Base-by-base conservation (phyloP, 352 stramenopile genomes). In the Globisporangium alternatum region DNA sequence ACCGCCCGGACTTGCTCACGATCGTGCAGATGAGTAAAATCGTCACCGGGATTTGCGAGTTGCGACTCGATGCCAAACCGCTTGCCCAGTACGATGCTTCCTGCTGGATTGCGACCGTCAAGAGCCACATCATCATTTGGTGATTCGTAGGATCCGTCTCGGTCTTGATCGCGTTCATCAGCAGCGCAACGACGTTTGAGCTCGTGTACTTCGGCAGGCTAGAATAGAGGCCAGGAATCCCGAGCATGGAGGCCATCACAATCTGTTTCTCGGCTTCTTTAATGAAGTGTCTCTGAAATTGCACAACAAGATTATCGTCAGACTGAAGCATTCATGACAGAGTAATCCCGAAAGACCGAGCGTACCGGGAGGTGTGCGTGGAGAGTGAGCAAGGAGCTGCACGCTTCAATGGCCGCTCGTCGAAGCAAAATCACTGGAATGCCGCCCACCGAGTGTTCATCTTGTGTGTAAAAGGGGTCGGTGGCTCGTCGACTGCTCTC, bases 51-150 rank as follows among this genome's bases (percentile, higher is more conserved):
- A 93, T 86, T 65, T 96, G 87, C 2, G 85, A 94, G 62, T 87
- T 96, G 47, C 82, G 77, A 60, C 85, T 96, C 15, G 87, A 96
- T 13, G 84, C 80, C 21, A 94, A 62, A 1, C 87, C 87, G 12
- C 76, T 86, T 7, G 85, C 87, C 87, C 87, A 96, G 56, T 90
- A 91, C 33, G 80, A 80, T n/a, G 85, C 86, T 65, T 96, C 87
- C 67, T 96, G 83, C 60, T 94, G 85, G 52, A 94, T 93, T 2
- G 87, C 87, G 19, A 96, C 84, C 2, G 83, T 91, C 54, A 96
- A 72, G 55, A 93, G 77, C 87, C 87, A 96, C 68, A 96, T 88
- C 55, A 90, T 89, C 87, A 96, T 94, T 60, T 96, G 87, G 68
- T 93, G 85, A 66, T 96, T 96, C 13, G 87, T 94, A 5, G 87